A percentile compares a stretch with the other conserved stretches of the same genome.
These are phyloP conservation scores for Trametes villosa DNA, from an alignment of 768 basidiomycete genomes.

Conservation along the genomic window DNA sequence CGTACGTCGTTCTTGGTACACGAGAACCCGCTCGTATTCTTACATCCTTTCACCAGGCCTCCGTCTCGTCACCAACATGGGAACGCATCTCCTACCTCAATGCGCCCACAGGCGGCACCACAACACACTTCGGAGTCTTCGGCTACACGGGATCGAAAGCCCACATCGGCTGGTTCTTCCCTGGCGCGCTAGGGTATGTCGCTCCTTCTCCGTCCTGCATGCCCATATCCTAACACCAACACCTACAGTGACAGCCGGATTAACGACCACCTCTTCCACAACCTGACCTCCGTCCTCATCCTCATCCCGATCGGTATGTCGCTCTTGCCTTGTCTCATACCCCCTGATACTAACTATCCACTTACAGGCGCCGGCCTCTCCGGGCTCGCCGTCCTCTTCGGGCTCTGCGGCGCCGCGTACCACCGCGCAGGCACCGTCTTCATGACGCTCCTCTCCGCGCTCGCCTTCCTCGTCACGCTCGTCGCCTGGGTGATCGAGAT, in stretches of 20 bases:
- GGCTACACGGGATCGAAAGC: constrained; percentile 65
- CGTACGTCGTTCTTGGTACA: constrained; percentile 46
- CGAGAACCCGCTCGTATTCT: neutral
- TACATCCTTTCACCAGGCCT: constrained; percentile 48
- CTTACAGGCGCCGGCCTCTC: constrained; percentile 64
- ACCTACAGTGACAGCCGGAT: constrained; percentile 46
- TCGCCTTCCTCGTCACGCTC: constrained; percentile 70
- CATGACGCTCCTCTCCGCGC: constrained; percentile 69
- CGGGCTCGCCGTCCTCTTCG: constrained; percentile 67
- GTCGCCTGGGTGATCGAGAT: constrained; percentile 79
- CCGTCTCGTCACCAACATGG: constrained; percentile 79
- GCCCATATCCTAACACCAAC: constrained; percentile 1
- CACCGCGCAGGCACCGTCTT: constrained; percentile 74
- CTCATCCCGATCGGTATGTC: constrained; percentile 77
- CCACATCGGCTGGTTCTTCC: constrained; percentile 63
- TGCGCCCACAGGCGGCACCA: constrained; percentile 42
- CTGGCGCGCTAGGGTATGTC: constrained; percentile 48
- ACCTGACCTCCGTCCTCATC: constrained; percentile 74
- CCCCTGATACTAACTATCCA: neutral
- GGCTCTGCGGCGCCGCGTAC: constrained; percentile 65
- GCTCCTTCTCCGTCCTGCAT: neutral
- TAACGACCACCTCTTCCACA: constrained; percentile 59
- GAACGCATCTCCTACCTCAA: constrained; percentile 68
- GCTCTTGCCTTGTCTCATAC: neutral
- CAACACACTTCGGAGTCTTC: constrained; percentile 73